These are phyloP conservation scores for Phytophthora boehmeriae DNA, from an alignment of 352 stramenopile species.

Conservation along the genomic window DNA sequence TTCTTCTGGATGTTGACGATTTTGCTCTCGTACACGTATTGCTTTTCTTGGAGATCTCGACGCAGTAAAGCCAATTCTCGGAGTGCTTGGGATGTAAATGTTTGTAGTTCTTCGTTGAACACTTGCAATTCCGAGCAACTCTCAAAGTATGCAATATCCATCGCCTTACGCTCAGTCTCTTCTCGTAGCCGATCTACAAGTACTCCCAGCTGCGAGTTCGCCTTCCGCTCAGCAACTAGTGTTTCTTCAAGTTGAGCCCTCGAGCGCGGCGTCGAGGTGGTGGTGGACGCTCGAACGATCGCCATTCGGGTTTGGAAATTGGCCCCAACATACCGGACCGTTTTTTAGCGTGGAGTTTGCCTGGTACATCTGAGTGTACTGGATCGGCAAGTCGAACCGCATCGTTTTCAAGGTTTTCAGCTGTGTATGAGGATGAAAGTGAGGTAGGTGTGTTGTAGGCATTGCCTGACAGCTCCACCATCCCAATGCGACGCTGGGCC, in stretches of 20 bases:
- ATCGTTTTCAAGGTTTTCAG: constrained; percentile 21
- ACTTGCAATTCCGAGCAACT: constrained; percentile 64
- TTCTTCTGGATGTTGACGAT: constrained; percentile 68
- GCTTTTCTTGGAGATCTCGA: constrained; percentile 58
- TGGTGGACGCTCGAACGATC: constrained; percentile 35
- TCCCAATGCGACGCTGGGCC: constrained; percentile 51
- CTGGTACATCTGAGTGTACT: constrained; percentile 16
- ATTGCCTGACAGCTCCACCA: constrained; percentile 62
- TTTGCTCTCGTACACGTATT: constrained; percentile 55
- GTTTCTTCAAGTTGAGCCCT: constrained; percentile 72
- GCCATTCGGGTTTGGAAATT: constrained; percentile 63
- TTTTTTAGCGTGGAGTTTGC: constrained; percentile 67
- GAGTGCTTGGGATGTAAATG: constrained; percentile 50
- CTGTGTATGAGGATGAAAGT: constrained; percentile 11
- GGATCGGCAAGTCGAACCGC: constrained; percentile 5
- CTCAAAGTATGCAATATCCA: constrained; percentile 82
- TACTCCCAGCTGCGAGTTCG: constrained; percentile 49
- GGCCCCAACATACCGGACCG: constrained; percentile 67
- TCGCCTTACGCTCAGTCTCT: constrained; percentile 76
- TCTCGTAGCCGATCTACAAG: constrained; percentile 61
- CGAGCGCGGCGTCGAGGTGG: constrained; percentile 56
- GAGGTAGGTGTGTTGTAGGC: constrained; percentile 41
- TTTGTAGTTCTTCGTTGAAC: constrained; percentile 49
- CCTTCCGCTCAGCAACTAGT: constrained; percentile 51
- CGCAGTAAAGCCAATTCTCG: constrained; percentile 42